Evolutionary conservation across 129 eudicot genomes (phyloP), one percentile per base, ranked within the genome.

Genomic region (Tanacetum coccineum): DNA sequence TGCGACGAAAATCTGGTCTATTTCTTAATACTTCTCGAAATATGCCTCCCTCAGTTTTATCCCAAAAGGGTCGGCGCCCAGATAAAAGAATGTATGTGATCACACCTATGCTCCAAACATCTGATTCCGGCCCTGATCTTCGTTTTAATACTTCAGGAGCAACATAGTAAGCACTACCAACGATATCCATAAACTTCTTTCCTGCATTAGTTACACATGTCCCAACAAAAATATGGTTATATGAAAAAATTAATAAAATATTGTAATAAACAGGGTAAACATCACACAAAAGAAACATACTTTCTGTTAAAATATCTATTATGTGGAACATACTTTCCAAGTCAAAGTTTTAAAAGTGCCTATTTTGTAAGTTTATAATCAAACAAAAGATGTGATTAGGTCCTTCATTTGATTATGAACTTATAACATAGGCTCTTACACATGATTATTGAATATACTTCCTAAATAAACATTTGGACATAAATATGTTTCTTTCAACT

Each of bases 21-120:
- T 84, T 93, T 56, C 87, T 78, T 54, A 93, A 82, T 61, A 93
- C 99, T 85, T 93, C 99, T 79, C 84, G 89, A 61, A 93, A 93
- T 59, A 93, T 93, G 17, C 99, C 99, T 62, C 87, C 95, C 77
- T 93, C 99, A 9, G 99, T 89, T 81, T 84, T 89, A 78, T 93
- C 96, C 99, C 96, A 93, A 70, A 93, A 93, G 39, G 99, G 99
- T 10, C 99, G 83, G 18, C 99, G 85, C 26, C 99, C 99, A 79
- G 95, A 88, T 19, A 89, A 88, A 78, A 93, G 76, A 71, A 93
- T 89, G 77, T 89, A 93, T 13, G 99, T 89, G 28, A 93, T 93
- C 40, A 93, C 99, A 75, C 99, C 99, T 65, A 93, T 93, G 72
- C 99, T 93, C 99, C 99, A 93, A 19, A 83, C 99, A 84, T 93